Evolutionary conservation across 768 basidiomycete species (phyloP), one percentile per base, ranked within the genome.

Genomic region (Suillus americanus): DNA sequence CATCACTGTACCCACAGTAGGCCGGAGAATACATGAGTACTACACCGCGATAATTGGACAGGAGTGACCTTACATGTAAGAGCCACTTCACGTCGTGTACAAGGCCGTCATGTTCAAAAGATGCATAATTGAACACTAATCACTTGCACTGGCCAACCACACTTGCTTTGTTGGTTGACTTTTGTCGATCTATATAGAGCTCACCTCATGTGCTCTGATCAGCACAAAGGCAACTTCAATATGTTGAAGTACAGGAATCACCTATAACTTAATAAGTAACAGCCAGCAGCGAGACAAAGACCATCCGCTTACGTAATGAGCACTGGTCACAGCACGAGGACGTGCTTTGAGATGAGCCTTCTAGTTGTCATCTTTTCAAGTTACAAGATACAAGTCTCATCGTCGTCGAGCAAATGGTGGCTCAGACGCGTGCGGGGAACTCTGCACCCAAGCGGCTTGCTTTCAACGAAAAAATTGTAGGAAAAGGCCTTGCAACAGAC

Each of bases 401-500:
- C 43, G n/a, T 63, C 61, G 56, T 50, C 63, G 25, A 61, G 73
- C 73, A 72, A 69, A 91, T 91, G 90, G 88, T 91, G 73, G 88
- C 89, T 41, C 88, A 90, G 72, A 92, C 90, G 67, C 85, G 90
- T 70, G 85, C 84, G 45, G 83, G 80, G 25, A 79, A 81, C 65
- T 68, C 82, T 13, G 77, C 86, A 20, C 79, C 84, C 28, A 84
- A 84, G 76, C 89, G 86, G 71, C 86, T 93, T 68, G 73, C 80
- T 14, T 98, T 98, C 74, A 84, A 83, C 72, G 95, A 95, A 65
- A 94, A 92, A 77, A 85, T 98, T 57, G 79, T 88, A 37, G 87
- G 86, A 55, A 91, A 91, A 73, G 87, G 89, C 23, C 82, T 90
- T 62, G 85, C 88, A 13, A 91, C 93, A 13, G 95, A 98, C 79